Conservation (phyloP, 768 basidiomycete species). For the Xerocomellus intermedius region DNA sequence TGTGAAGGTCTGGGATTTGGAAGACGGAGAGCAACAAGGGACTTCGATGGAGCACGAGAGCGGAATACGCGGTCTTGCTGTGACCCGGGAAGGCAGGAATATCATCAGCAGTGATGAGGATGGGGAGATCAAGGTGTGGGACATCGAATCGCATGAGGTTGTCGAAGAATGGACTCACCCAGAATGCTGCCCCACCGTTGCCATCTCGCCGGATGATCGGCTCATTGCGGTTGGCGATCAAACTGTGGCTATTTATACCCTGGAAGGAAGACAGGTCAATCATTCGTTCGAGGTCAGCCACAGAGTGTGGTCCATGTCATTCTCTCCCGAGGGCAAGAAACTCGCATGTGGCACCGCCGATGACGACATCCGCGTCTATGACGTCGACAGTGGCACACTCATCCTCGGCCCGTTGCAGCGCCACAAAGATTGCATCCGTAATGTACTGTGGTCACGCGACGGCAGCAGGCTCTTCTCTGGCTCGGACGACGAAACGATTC, state of each 20-base stretch:
- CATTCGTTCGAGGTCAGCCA: background rate
- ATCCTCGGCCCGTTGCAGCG: background rate
- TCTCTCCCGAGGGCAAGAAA: background rate
- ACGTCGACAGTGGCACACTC: background rate
- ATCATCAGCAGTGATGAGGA: background rate
- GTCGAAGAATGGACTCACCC: conserved; percentile 2
- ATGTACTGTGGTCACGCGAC: conserved; percentile 9
- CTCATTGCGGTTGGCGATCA: background rate
- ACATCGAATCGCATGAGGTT: background rate
- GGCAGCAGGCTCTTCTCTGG: conserved; percentile 3
- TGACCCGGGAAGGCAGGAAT: background rate
- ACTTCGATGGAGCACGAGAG: no score
- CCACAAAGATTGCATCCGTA: background rate
- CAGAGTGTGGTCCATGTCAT: background rate
- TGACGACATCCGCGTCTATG: background rate
- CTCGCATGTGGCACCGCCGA: background rate
- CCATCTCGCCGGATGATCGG: conserved; percentile 3
- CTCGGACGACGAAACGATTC: background rate
- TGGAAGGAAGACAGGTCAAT: background rate
- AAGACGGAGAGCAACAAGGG: no score
- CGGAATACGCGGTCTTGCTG: background rate
- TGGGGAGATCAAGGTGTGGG: conserved; percentile 1
- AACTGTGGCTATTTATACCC: background rate
- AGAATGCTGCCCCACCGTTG: background rate
- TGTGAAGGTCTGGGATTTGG: no score